These are phyloP conservation scores for Botryotinia globosa DNA, from an alignment of 2,329 filamentous ascomycete genomes.

Conservation along the genomic window DNA sequence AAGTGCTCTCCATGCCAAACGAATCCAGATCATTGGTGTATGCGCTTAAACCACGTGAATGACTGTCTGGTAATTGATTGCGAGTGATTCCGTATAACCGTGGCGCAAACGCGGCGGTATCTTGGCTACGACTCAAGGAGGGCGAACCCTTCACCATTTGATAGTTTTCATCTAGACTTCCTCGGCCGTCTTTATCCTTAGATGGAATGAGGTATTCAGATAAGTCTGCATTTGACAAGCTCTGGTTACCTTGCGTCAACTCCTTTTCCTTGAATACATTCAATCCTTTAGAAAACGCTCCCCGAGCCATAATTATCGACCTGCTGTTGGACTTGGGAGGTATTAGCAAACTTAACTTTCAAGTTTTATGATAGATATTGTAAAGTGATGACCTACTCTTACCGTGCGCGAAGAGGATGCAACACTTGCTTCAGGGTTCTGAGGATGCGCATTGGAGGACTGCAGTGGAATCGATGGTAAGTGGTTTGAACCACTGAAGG, in stretches of 20 bases:
- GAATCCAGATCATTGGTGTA: background rate
- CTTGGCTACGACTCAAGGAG: background rate
- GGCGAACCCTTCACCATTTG: background rate
- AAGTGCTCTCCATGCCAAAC: background rate
- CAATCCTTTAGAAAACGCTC: background rate
- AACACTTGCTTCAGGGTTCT: background rate
- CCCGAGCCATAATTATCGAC: background rate
- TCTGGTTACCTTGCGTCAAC: background rate
- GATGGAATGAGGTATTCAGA: background rate
- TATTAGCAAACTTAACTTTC: background rate
- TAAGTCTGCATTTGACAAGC: background rate
- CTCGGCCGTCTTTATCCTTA: background rate
- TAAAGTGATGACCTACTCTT: conserved; percentile 3
- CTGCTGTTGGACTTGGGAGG: conserved; percentile 1
- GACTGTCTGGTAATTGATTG: background rate
- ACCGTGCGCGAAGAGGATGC: background rate
- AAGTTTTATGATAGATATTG: background rate
- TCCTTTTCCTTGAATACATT: background rate
- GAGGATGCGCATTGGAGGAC: background rate
- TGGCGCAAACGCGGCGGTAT: background rate
- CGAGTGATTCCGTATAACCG: background rate
- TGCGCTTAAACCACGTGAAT: background rate
- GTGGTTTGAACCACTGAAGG: background rate
- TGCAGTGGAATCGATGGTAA: background rate
- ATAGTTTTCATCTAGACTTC: too few species aligned